Base-by-base conservation (phyloP, 495 filamentous ascomycete species). In the Annulohypoxylon nitens region DNA sequence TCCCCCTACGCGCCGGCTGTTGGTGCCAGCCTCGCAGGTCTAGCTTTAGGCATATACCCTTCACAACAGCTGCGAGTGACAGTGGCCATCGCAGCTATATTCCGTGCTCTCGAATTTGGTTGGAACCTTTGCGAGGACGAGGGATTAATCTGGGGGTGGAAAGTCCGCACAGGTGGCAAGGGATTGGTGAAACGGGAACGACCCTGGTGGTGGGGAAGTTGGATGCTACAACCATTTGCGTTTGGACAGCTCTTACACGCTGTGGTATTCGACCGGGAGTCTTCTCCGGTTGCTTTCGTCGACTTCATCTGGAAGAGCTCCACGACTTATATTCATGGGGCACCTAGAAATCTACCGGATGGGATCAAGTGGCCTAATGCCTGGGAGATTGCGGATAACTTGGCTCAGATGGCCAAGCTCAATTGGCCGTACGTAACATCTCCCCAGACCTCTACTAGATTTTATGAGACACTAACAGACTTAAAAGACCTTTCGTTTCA, bases 121-220 rank as follows among this genome's bases (percentile, higher is more conserved):
- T 99, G 94, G 83, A 97, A 97, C 79, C 84, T 88, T 4, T 82
- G 92, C 12, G 94, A 97, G 74, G 88, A 91, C 41, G 89, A 92
- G 69, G 95, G 95, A 6, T 92, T 89, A 84, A 85, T 97, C 60
- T 90, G 88, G 83, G 86, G 90, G 47, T 83, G 82, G 76, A 82
- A 81, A 69, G 70, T 51, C 58, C 73, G 82, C 73, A 36, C 70
- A 67, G 64, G 69, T 10, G 82, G 80, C 37, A 83, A 83, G 72
- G 79, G 75, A 9, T 63, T 78, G 23, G 72, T 78, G 67, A 78
- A 79, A 67, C 76, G 81, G 65, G 76, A 80, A 61, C 83, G 88
- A 69, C 92, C 94, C 6, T 87, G 87, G 89, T 99, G 96, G 96
- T 95, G 94, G 85, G 96, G 95, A 23, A 97, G 93, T 78, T 98